A percentile compares a stretch with the other conserved stretches of the same genome.
These are phyloP conservation scores for Botrytis aclada DNA, from an alignment of 2,329 filamentous ascomycete species.

Conservation along the genomic window DNA sequence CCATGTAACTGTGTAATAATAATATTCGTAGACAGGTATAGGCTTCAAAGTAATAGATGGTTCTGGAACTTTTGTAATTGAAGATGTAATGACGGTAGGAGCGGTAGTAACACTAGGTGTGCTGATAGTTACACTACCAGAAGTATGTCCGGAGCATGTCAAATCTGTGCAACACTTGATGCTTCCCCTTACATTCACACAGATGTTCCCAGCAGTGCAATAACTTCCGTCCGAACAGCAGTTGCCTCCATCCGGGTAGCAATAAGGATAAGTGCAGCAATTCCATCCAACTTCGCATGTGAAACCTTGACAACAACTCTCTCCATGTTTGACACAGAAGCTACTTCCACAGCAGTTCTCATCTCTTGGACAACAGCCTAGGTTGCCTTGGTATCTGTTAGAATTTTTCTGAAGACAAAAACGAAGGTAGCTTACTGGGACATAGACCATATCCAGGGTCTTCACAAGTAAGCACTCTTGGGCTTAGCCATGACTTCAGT, in stretches of 20 bases:
- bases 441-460: background rate
- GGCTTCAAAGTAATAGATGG: background rate
- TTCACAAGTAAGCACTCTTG: background rate
- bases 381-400: background rate
- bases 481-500: background rate
- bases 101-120: background rate
- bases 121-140: background rate
- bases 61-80: background rate
- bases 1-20: background rate
- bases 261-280: background rate
- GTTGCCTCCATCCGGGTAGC: background rate
- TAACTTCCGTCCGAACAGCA: constrained; percentile 11
- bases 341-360: background rate
- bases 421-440: background rate
- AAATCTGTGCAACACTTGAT: background rate
- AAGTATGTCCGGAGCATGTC: background rate
- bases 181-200: background rate
- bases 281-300: constrained; percentile 5
- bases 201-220: background rate
- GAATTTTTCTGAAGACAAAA: no score
- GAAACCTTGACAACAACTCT: background rate
- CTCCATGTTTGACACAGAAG: background rate
- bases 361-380: background rate
- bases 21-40: background rate
- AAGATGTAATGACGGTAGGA: background rate